phyloP scores from a whole-genome alignment of 2,329 filamentous ascomycete species.

The Aspergillus glaucus region DNA sequence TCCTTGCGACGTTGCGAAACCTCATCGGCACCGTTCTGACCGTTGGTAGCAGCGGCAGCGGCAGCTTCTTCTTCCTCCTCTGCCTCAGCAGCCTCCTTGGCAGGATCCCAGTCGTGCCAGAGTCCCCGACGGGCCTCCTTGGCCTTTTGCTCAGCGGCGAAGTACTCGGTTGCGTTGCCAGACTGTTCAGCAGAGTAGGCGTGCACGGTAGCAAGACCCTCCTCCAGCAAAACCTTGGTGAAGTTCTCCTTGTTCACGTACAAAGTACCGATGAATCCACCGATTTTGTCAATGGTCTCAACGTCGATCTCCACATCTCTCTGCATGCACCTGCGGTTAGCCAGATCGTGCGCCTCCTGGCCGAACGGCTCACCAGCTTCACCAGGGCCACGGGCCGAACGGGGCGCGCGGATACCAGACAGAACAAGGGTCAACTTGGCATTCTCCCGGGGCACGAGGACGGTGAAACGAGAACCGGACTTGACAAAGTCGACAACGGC shows the following conservation, averaged over 20 bases:
- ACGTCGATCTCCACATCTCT: conserved; percentile 95
- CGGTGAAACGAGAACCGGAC: conserved; percentile 87
- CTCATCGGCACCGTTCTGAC: conserved; percentile 48
- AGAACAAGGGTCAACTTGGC: conserved; percentile 93
- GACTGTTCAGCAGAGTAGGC: conserved; percentile 94
- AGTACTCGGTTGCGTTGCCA: conserved; percentile 79
- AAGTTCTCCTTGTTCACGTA: conserved; percentile 95
- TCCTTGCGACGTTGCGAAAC: conserved; percentile 66
- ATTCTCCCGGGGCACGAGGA: conserved; percentile 85
- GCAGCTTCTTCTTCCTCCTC: conserved; percentile 34
- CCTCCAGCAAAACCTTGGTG: conserved; percentile 85
- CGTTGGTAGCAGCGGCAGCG: conserved; percentile 33
- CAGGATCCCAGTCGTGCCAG: conserved; percentile 93
- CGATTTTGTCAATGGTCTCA: conserved; percentile 89
- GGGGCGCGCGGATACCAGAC: conserved; percentile 83
- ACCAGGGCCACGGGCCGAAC: conserved; percentile 71
- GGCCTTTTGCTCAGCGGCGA: conserved; percentile 78
- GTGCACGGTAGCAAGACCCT: conserved; percentile 87
- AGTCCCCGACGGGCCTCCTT: conserved; percentile 83
- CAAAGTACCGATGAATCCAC: conserved; percentile 91
- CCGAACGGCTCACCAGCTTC: conserved; percentile 90
- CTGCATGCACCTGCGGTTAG: conserved; percentile 81
- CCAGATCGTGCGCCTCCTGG: conserved; percentile 87
- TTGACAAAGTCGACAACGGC: conserved; percentile 97
- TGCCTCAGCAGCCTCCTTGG: conserved; percentile 64